Base-by-base conservation (phyloP, 2,329 filamentous ascomycete species). In the Penicillium oxalicum region DNA sequence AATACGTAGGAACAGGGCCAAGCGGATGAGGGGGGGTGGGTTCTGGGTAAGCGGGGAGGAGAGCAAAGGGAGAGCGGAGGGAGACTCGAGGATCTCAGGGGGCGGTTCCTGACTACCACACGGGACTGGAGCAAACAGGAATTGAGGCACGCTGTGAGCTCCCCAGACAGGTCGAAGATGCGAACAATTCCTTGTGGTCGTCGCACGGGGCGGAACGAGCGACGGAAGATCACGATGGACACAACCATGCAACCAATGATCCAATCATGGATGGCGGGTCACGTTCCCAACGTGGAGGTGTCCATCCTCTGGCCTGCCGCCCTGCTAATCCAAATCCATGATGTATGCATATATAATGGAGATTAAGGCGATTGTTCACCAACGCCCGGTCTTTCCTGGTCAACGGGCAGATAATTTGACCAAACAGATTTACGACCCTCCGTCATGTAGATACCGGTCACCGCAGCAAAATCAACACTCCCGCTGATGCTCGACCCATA, bases 201-300 rank as follows among this genome's bases (percentile, higher is more conserved):
- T 32, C 29, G 29, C 29, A 32, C 34, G 49, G 49, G 47, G 39
- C 44, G 44, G 49, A 38, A 44, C 26, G 45, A 44, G 45, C 39
- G 48, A 42, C 34, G 45, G 45, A 32, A 47, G 43, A 58, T 54
- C 53, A 54, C 40, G 40, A 49, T 55, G 29, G 51, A 51, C 53
- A 49, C 29, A 44, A 28, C 52, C 29, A 11, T 32, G 8, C 29
- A 11, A 32, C 4, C 29, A 11, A 32, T 32, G 29, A 55, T 53
- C 58, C 58, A 60, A 60, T 60, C 58, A 60, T 37, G 47, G 49
- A 45, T 39, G 43, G 52, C 55, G 48, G 57, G 58, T 60, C 58
- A 59, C 58, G 58, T 60, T 59, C 40, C 50, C 39, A 40, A 34
- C 28, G 44, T 29, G 40, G 26, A 11, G 6, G 36, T 35, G 28